phyloP scores from a whole-genome alignment of 75 land plant species.

The Chamaecyparis obtusa region DNA sequence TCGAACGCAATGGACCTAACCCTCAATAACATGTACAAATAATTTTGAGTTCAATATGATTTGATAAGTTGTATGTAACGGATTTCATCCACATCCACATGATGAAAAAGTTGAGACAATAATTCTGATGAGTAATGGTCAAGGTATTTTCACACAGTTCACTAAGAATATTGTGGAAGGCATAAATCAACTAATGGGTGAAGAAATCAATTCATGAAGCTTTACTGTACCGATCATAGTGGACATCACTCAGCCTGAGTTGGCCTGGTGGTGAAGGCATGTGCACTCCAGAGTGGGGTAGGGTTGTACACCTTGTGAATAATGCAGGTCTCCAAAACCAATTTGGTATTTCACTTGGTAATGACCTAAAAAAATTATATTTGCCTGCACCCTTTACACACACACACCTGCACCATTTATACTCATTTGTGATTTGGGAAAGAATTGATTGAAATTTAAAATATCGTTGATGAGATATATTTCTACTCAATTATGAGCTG shows the following conservation, averaged over 20 bases:
- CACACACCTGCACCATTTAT: too few relatives aligned
- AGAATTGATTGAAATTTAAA: too few relatives aligned
- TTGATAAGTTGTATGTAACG: too few relatives aligned
- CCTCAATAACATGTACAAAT: not conserved
- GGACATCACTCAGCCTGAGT: not conserved
- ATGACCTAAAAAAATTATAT: too few relatives aligned
- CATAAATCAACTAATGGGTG: not conserved
- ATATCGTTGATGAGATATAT: not conserved
- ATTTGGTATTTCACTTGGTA: too few relatives aligned
- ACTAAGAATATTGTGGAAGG: not conserved
- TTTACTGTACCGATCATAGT: not conserved
- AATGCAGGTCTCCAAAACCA: too few relatives aligned
- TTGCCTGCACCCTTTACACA: too few relatives aligned
- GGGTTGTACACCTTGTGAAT: too few relatives aligned
- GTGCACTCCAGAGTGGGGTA: too few relatives aligned
- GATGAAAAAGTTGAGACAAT: not conserved
- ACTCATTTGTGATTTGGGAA: not conserved
- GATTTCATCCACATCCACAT: too few relatives aligned
- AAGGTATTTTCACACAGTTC: not conserved
- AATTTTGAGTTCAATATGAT: too few relatives aligned
- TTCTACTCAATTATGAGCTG: not conserved
- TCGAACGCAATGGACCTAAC: not conserved
- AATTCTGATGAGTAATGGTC: not conserved
- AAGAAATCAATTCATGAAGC: not conserved
- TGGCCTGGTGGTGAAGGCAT: too few relatives aligned